These are phyloP conservation scores for Malus hybrid DNA, from an alignment of 331 rosid species.

Conservation along the genomic window DNA sequence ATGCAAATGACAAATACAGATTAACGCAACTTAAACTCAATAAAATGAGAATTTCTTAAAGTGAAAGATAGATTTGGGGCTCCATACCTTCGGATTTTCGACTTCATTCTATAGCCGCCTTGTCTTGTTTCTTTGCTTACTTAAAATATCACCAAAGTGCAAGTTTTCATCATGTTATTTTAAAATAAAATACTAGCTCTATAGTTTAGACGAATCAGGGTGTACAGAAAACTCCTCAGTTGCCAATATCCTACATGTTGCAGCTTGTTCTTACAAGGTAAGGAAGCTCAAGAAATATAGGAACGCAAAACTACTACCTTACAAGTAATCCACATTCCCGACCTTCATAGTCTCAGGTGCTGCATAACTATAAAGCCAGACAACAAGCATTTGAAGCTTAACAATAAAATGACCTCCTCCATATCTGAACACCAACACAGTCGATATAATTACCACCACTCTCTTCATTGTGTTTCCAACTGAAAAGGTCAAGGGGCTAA, in stretches of 20 bases:
- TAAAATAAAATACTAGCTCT: background rate
- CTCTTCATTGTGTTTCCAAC: conserved; percentile 97
- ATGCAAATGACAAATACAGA: background rate
- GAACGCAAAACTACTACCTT: background rate
- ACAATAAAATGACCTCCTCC: background rate
- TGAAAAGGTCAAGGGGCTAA: conserved; percentile 78
- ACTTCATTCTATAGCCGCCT: too few species aligned
- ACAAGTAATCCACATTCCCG: too few species aligned
- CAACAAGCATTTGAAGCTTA: background rate
- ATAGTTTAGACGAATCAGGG: too few species aligned
- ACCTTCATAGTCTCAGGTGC: background rate
- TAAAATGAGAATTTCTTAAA: background rate
- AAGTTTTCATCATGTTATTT: too few species aligned
- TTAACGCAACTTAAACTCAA: too few species aligned
- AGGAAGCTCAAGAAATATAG: background rate
- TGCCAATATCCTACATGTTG: background rate
- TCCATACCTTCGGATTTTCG: too few species aligned
- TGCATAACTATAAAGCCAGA: background rate
- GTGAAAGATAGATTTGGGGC: background rate
- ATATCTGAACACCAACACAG: conserved; percentile 67
- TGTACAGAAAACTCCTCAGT: background rate
- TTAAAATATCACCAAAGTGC: too few species aligned
- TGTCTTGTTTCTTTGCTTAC: too few species aligned
- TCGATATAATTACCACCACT: conserved; percentile 77
- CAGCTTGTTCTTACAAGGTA: background rate